These are phyloP conservation scores for Neotropicomus parvogracilis DNA, from an alignment of 1,284 basidiomycete genomes.

Conservation along the genomic window DNA sequence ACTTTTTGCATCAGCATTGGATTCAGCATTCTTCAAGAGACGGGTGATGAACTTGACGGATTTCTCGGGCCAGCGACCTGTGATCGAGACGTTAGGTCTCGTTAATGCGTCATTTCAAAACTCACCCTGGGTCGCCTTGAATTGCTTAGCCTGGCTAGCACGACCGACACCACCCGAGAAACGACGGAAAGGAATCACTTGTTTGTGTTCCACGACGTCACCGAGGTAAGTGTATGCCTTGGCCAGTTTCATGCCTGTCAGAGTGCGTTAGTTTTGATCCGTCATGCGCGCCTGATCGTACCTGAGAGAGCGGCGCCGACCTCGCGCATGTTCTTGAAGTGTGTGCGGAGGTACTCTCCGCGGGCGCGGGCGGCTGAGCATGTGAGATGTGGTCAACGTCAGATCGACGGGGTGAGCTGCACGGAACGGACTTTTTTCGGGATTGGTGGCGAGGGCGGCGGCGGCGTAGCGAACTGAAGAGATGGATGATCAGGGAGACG, in stretches of 20 bases:
- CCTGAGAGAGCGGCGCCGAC: conserved; percentile 86
- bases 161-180: conserved; percentile 97
- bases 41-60: conserved; percentile 94
- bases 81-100: conserved; percentile 4
- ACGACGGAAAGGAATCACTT: conserved; percentile 95
- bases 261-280: background rate
- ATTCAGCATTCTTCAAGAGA: conserved; percentile 98
- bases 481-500: conserved; percentile 8
- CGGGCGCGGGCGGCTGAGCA: conserved; percentile 80
- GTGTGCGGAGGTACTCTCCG: conserved; percentile 96
- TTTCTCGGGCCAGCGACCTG: conserved; percentile 99
- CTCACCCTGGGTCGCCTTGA: conserved; percentile 93
- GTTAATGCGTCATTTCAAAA: conserved; percentile 14
- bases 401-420: conserved; percentile 4
- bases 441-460: conserved; percentile 80
- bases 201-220: conserved; percentile 96
- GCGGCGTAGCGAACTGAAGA: conserved; percentile 84
- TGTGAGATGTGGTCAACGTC: conserved; percentile 13
- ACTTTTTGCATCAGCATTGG: conserved; percentile 98
- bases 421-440: conserved; percentile 80
- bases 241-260: conserved; percentile 83
- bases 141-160: conserved; percentile 96
- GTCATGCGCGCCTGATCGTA: conserved; percentile 29
- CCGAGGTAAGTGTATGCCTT: conserved; percentile 96
- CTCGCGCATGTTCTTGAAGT: conserved; percentile 99